These are phyloP conservation scores for Penicillium sp. DNA, from an alignment of 2,329 filamentous ascomycete genomes.

Conservation along the genomic window DNA sequence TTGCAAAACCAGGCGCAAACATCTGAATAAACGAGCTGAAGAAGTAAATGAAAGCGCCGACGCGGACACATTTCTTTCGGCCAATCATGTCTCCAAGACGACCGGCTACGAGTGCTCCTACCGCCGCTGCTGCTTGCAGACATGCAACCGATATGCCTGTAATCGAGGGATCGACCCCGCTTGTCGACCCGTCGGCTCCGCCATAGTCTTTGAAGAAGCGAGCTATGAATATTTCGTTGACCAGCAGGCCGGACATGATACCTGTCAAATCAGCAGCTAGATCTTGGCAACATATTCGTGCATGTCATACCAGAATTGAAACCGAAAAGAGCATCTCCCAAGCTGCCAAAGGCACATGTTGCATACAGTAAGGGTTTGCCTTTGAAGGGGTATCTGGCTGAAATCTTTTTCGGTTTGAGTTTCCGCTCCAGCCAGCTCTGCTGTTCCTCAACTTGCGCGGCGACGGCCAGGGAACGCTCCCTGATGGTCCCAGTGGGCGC, in stretches of 20 bases:
- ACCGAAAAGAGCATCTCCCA: slow-evolving; percentile 38
- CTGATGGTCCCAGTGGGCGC: slow-evolving; percentile 15
- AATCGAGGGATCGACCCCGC: slow-evolving; percentile 29
- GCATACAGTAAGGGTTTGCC: slow-evolving; percentile 30
- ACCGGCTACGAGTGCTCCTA: slow-evolving; percentile 30
- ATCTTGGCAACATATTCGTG: background rate
- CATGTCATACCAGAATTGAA: slow-evolving; percentile 33
- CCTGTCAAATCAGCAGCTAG: slow-evolving; percentile 16
- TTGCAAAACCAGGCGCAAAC: slow-evolving; percentile 29
- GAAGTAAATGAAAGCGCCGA: slow-evolving; percentile 34
- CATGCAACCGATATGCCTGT: slow-evolving; percentile 34
- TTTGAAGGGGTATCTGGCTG: slow-evolving; percentile 33
- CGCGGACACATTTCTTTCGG: slow-evolving; percentile 30
- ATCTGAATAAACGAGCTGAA: slow-evolving; percentile 33
- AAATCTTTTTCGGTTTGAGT: slow-evolving; percentile 33
- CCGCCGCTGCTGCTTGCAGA: slow-evolving; percentile 30
- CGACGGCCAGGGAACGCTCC: slow-evolving; percentile 20
- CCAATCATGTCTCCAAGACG: slow-evolving; percentile 32
- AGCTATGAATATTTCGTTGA: slow-evolving; percentile 35
- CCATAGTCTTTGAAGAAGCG: slow-evolving; percentile 35
- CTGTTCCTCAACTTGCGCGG: slow-evolving; percentile 18
- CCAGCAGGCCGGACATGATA: slow-evolving; percentile 36
- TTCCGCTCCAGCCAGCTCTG: slow-evolving; percentile 28
- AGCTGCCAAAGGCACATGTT: slow-evolving; percentile 35
- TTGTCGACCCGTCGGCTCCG: slow-evolving; percentile 27